Base-by-base conservation (phyloP, 1,139 yeast genomes). In the Candida labiduridarum region DNA sequence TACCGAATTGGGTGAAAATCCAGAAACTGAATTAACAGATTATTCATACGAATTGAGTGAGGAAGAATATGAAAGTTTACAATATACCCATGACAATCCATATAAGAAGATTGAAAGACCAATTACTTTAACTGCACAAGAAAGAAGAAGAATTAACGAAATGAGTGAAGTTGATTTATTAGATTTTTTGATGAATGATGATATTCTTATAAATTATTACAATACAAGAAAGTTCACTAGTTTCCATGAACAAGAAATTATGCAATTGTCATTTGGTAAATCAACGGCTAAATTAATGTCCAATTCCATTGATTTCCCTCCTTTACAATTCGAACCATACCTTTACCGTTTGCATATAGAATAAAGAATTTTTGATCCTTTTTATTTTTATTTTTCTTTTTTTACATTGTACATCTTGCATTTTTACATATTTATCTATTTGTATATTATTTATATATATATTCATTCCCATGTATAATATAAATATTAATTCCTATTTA, bases 211-310 rank as follows among this genome's bases (percentile, higher is more conserved):
- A 49, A 64, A 60, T 41, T 72, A 62, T 50, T 57, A 60, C 29
- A 50, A 64, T 30, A 57, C 72, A 15, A 58, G 63, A 27, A 68
- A 64, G 8, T 68, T 72, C 55, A 74, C 79, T 1, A 49, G 59
- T 14, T 66, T 68, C 53, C 79, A 74, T 52, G 77, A 73, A 56
- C 56, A 60, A 30, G 78, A 73, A 56, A 63, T 72, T 44, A 64
- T 69, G 67, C 57, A 64, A 19, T 60, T 72, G 25, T 54, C 67
- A 16, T 63, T 63, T 49, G 71, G 68, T 11, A 71, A 70, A 54
- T 60, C 71, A 3, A 69, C 77, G 2, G 57, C 63, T 12, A 41
- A 50, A 8, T 45, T 71, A 44, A 59, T 71, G 43, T 51, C 55
- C 3, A 44, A 52, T 14, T 63, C 67, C 1, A 66, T 67, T 2